phyloP scores from a whole-genome alignment of 2,329 filamentous ascomycete species.

The Xylaria sp. region DNA sequence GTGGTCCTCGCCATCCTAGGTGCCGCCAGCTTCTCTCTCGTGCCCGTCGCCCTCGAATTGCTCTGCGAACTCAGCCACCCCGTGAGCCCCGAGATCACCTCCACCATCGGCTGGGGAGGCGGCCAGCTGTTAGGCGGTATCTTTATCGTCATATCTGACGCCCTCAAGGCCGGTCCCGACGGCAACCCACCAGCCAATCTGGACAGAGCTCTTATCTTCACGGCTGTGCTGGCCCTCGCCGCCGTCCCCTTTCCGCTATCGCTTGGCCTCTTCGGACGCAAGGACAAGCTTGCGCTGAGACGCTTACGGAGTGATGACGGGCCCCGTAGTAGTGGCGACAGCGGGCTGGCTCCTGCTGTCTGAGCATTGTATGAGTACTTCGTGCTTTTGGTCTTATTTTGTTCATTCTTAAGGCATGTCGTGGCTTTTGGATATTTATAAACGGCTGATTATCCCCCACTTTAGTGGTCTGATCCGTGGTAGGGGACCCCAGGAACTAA shows the following conservation, averaged over 20 bases:
- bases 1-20: conserved; percentile 80
- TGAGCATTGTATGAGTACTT: neutral
- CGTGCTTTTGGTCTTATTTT: neutral
- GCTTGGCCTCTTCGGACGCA: conserved; percentile 75
- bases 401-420: neutral
- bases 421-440: neutral
- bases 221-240: conserved; percentile 75
- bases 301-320: conserved; percentile 59
- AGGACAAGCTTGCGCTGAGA: conserved; percentile 61
- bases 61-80: conserved; percentile 89
- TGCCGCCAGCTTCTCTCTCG: conserved; percentile 79
- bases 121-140: conserved; percentile 87
- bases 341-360: conserved; percentile 13
- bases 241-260: conserved; percentile 74
- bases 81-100: conserved; percentile 85
- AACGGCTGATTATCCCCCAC: neutral
- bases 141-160: conserved; percentile 86
- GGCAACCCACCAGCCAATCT: conserved; percentile 76
- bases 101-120: conserved; percentile 84
- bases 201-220: conserved; percentile 79
- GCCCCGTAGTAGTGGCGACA: neutral
- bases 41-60: conserved; percentile 88
- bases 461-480: neutral
- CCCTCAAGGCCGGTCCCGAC: conserved; percentile 67
- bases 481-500: neutral